Base-by-base conservation (phyloP, 2,329 filamentous ascomycete species). In the Tolypocladium nubicola region DNA sequence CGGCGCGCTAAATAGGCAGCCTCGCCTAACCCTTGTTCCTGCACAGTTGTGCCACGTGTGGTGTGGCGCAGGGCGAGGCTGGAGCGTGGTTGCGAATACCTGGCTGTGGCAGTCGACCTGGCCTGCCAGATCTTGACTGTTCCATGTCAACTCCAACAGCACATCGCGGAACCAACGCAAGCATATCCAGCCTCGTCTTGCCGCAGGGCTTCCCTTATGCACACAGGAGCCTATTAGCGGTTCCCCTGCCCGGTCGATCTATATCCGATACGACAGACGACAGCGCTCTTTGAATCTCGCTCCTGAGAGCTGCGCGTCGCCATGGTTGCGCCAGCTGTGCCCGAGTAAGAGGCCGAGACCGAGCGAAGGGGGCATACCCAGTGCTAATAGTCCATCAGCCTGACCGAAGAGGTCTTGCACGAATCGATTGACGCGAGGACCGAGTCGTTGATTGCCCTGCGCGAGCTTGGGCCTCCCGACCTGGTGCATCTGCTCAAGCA, bases 401-500 rank as follows among this genome's bases (percentile, higher is more conserved):
- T 99, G 67, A 93, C 92, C 66, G 94, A 99, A 76, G 91, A 97
- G 74, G 84, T 94, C 62, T 82, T 95, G 61, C 88, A 96, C 69
- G 90, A 96, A 66, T 90, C 93, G 55, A 87, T 97, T 72, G 92
- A 97, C 70, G 86, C 91, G 65, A 87, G 94, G 71, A 96, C 93
- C 65, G 94, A 99, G 70, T 89, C 89, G 49, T 82, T 99, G 43
- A 81, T 88, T 64, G 84, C 85, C 53, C 80, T 99, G 61, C 88
- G 94, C 68, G 94, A 99, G 79, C 83, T 99, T 58, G 94, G 94
- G 47, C 94, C 94, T 33, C 94, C 94, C 56, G 94, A 99, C 73
- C 82, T 99, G 35, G 93, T 97, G 43, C 94, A 99, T 75, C 82
- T 99, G 58, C 84, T 96, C 66, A 97, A 97, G 72, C 82, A 85